Conservation (phyloP, 2,329 filamentous ascomycete species). For the Anthostomella pinea region DNA sequence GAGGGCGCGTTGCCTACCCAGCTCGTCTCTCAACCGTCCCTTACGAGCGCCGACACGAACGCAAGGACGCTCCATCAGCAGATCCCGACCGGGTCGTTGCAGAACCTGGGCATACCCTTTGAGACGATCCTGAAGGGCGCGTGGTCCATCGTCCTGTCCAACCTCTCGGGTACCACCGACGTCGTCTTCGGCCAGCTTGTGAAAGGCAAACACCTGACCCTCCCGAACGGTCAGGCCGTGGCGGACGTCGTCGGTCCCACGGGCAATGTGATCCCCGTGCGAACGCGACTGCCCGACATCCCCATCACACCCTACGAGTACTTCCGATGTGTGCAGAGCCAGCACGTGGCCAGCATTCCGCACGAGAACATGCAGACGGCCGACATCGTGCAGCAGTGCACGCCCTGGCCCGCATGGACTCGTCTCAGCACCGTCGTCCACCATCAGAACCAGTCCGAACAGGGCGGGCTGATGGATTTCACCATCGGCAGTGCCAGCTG, state of each 20-base stretch:
- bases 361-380: slow-evolving; percentile 51
- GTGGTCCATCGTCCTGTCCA: slow-evolving; percentile 55
- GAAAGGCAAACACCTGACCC: slow-evolving; percentile 43
- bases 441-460: slow-evolving; percentile 44
- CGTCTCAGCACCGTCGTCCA: slow-evolving; percentile 54
- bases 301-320: slow-evolving; percentile 47
- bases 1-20: slow-evolving; percentile 46
- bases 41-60: slow-evolving; percentile 36
- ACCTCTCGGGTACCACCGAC: slow-evolving; percentile 46
- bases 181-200: slow-evolving; percentile 56
- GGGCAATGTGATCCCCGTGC: slow-evolving; percentile 47
- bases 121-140: slow-evolving; percentile 55
- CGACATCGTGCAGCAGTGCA: slow-evolving; percentile 53
- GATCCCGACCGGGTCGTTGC: slow-evolving; percentile 39
- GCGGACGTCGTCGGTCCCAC: slow-evolving; percentile 46
- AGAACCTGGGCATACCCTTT: slow-evolving; percentile 45
- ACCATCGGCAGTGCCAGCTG: slow-evolving; percentile 45
- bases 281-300: slow-evolving; percentile 43
- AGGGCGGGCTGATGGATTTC: slow-evolving; percentile 38
- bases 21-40: slow-evolving; percentile 42
- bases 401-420: slow-evolving; percentile 52
- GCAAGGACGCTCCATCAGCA: slow-evolving; percentile 40
- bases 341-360: slow-evolving; percentile 45
- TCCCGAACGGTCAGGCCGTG: slow-evolving; percentile 54
- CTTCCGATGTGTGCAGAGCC: slow-evolving; percentile 46